Evolutionary conservation across 768 basidiomycete genomes (phyloP).

Genomic region (Suillus tomentosus): DNA sequence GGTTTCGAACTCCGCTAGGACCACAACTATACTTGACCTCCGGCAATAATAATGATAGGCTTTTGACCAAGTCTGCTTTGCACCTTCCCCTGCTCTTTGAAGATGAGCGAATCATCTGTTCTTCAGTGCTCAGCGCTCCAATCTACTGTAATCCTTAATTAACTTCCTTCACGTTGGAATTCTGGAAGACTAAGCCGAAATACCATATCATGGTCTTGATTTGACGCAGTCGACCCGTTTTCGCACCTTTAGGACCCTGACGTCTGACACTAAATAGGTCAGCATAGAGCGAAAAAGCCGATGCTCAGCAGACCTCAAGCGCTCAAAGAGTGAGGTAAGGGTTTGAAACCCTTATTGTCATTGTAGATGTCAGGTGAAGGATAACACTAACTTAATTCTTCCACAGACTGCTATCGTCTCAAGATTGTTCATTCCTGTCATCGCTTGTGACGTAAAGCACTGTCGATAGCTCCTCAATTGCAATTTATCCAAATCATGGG

Average conservation of each 20-base stretch:
- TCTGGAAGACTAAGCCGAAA: background rate
- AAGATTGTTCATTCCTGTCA: background rate
- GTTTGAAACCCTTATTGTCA: background rate
- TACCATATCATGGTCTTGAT: background rate
- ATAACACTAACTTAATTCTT: background rate
- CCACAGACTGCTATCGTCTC: background rate
- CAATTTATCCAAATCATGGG: no score
- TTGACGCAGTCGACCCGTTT: background rate
- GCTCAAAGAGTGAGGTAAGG: background rate
- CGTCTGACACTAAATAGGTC: background rate
- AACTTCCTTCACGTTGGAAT: no score
- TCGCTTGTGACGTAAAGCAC: background rate
- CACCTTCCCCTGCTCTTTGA: background rate
- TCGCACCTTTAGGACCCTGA: background rate
- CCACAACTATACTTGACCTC: no score
- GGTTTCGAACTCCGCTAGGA: no score
- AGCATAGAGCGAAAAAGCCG: background rate
- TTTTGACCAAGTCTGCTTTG: no score
- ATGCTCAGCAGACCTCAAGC: background rate
- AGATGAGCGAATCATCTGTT: background rate
- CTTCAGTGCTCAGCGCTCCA: background rate
- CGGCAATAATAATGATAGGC: background rate
- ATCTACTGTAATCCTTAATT: background rate
- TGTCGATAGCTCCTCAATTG: background rate
- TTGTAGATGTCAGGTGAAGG: background rate